A percentile compares a stretch with the other conserved stretches of the same genome.
phyloP scores from a whole-genome alignment of 768 basidiomycete genomes.

The Leccinum disarticulatum region DNA sequence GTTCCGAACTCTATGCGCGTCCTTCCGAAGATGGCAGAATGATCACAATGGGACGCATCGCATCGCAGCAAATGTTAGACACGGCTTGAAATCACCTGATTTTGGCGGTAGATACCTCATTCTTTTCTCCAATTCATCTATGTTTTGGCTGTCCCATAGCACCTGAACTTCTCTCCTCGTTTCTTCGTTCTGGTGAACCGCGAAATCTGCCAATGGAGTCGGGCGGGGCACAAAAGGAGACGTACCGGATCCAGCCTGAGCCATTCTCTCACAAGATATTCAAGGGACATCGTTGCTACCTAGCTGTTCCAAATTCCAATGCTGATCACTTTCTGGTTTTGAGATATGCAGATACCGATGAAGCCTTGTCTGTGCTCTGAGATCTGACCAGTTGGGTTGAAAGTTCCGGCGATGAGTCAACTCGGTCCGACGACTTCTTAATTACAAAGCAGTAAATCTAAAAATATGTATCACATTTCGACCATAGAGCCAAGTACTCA shows the following conservation, averaged over 20 bases:
- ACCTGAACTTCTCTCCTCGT: conserved; percentile 38
- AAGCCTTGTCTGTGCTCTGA: too few species aligned
- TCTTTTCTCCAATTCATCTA: conserved; percentile 39
- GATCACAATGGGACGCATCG: not conserved
- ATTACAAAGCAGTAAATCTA: too few species aligned
- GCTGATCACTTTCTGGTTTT: not conserved
- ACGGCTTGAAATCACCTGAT: not conserved
- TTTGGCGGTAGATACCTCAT: conserved; percentile 35
- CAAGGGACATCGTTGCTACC: conserved; percentile 24
- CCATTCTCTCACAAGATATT: conserved; percentile 51
- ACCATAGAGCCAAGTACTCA: too few species aligned
- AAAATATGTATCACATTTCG: too few species aligned
- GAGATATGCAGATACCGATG: not conserved
- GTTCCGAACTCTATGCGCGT: conserved; percentile 84
- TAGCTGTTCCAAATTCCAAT: too few species aligned
- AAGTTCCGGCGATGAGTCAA: too few species aligned
- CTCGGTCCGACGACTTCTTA: too few species aligned
- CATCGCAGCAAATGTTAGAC: not conserved
- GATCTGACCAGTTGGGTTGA: too few species aligned
- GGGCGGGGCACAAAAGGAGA: not conserved
- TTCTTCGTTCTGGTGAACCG: conserved; percentile 34
- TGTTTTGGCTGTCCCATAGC: conserved; percentile 32
- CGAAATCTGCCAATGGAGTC: not conserved
- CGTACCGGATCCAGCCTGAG: conserved; percentile 48
- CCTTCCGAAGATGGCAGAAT: conserved; percentile 34